phyloP scores from a whole-genome alignment of 2,329 filamentous ascomycete species.

The Diplodia sapinea region DNA sequence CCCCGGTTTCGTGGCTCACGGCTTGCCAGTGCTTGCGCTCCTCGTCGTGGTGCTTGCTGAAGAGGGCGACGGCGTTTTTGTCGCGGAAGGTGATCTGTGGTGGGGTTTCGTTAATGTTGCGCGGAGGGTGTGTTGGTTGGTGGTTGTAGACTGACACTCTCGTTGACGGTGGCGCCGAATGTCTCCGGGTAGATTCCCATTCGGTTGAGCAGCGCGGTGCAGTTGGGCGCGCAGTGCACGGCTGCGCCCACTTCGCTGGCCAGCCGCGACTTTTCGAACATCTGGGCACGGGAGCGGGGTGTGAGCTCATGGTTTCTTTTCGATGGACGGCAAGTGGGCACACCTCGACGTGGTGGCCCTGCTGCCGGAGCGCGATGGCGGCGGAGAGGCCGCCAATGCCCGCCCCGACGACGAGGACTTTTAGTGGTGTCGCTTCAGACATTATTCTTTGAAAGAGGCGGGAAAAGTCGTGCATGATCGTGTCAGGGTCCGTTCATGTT shows the following conservation, averaged over 20 bases:
- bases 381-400: constrained; percentile 62
- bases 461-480: neutral
- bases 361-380: constrained; percentile 60
- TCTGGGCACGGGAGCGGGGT: constrained; percentile 39
- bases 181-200: constrained; percentile 52
- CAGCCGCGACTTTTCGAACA: constrained; percentile 63
- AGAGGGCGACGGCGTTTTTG: neutral
- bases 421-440: constrained; percentile 14
- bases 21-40: constrained; percentile 21
- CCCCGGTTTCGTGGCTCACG: neutral
- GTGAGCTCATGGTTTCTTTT: neutral
- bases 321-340: neutral
- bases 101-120: neutral
- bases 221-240: constrained; percentile 67
- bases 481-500: neutral
- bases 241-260: constrained; percentile 65
- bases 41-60: neutral
- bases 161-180: constrained; percentile 44
- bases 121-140: neutral
- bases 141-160: neutral
- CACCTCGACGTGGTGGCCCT: constrained; percentile 55
- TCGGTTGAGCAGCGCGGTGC: constrained; percentile 61
- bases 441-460: neutral
- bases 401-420: constrained; percentile 48
- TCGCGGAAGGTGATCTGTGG: constrained; percentile 6